phyloP scores from a whole-genome alignment of 2,329 filamentous ascomycete species.

The Tolypocladium guangdongense region DNA sequence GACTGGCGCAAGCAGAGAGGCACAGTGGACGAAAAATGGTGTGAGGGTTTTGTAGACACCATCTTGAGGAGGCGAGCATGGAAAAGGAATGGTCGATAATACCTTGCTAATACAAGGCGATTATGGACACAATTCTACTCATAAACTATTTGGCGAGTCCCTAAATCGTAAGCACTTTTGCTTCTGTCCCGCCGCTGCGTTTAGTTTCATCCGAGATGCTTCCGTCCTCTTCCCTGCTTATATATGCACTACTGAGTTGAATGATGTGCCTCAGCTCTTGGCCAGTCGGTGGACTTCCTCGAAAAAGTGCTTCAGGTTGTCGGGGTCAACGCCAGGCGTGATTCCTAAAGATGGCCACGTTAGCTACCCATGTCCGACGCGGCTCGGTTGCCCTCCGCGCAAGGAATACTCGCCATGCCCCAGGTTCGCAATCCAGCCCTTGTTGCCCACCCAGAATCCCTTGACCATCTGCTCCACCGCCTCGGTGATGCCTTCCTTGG shows the following conservation, averaged over 20 bases:
- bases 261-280: conserved; percentile 21
- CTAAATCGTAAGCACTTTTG: not conserved
- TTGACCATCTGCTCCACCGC: conserved; percentile 78
- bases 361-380: conserved; percentile 1
- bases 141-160: not conserved
- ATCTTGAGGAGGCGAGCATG: not conserved
- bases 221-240: not conserved
- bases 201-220: not conserved
- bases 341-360: conserved; percentile 48
- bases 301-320: conserved; percentile 88
- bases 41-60: not conserved
- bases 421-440: conserved; percentile 94
- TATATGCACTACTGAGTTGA: not conserved
- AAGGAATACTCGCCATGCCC: conserved; percentile 63
- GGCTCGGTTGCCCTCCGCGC: not conserved
- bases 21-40: not conserved
- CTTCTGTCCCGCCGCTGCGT: not conserved
- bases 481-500: conserved; percentile 66
- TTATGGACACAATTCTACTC: not conserved
- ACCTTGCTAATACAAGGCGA: not conserved
- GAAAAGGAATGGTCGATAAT: not conserved
- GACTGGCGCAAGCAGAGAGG: not conserved
- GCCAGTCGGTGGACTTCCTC: conserved; percentile 74
- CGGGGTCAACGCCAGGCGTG: conserved; percentile 87
- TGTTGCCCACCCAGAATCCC: conserved; percentile 69